Base-by-base conservation (phyloP, 129 eudicot genomes). In the Mikania micrantha region DNA sequence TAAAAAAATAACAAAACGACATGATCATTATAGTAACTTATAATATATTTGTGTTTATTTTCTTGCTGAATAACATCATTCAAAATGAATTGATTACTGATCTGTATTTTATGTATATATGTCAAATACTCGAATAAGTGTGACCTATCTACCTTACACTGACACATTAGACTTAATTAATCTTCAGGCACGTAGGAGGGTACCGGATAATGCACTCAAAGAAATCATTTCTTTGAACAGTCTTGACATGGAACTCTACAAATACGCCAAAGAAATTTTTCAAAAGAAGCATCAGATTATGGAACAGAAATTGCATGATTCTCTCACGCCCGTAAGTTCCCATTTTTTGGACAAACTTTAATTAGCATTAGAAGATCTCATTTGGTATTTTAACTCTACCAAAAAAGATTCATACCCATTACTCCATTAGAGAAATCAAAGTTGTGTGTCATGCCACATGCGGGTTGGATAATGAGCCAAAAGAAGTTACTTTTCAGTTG, bases 161-260 rank as follows among this genome's bases (percentile, higher is more conserved):
- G 3, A 53, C 11, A 53, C 0, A 22, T 15, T 50, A 4, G 16
- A 44, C 42, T 44, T 66, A 21, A 25, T 20, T 66, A 22, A 47
- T 20, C 28, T 61, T 45, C 89, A 92, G 96, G 95, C 85, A 10
- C 95, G 98, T 41, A 75, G 56, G 20, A 74, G 65, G 53, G 85
- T 88, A 67, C 85, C 91, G 13, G 80, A 88, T 58, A 74, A 13
- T 9, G 64, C 81, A 64, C 79, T 85, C 12, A 75, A 88, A 79
- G 84, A 88, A 79, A 92, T 92, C 28, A 71, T 57, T 7, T 80
- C 85, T 71, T 82, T 88, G 3, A 92, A 88, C 71, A 78, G 64
- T 75, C 90, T 92, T 36, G 98, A 92, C 66, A 60, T 86, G 73
- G 89, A 92, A 78, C 96, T 92, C 44, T 92, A 92, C 64, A 79